A percentile compares a stretch with the other conserved stretches of the same genome.
Evolutionary conservation across 2,329 filamentous ascomycete genomes (phyloP).

Genomic region (Arthrinium phaeospermum): DNA sequence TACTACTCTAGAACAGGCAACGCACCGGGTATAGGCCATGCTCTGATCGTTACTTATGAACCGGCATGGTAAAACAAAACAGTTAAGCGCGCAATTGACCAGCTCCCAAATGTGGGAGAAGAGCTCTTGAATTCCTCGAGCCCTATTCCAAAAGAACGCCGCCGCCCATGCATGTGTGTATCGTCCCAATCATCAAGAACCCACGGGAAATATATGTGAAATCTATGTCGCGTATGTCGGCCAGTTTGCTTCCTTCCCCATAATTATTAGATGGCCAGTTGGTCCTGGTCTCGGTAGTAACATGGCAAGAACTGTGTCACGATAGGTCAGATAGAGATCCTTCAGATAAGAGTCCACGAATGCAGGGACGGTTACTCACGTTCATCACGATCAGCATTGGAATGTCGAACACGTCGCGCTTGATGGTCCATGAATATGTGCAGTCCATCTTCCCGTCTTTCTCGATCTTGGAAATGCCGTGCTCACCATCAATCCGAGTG

Average conservation of each 20-base stretch:
- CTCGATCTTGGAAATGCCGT: slow-evolving; percentile 81
- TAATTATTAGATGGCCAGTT: slow-evolving; percentile 58
- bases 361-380: slow-evolving; percentile 63
- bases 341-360: background rate
- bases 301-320: slow-evolving; percentile 60
- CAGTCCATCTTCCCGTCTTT: slow-evolving; percentile 92
- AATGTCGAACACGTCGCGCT: slow-evolving; percentile 96
- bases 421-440: slow-evolving; percentile 96
- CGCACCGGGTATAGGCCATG: slow-evolving; percentile 20
- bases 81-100: slow-evolving; percentile 31
- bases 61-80: slow-evolving; percentile 14
- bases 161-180: slow-evolving; percentile 36
- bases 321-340: background rate
- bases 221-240: slow-evolving; percentile 26
- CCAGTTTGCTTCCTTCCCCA: background rate
- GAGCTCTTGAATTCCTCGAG: slow-evolving; percentile 34
- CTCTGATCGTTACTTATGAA: slow-evolving; percentile 9
- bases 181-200: slow-evolving; percentile 2
- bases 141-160: slow-evolving; percentile 39
- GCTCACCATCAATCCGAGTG: slow-evolving; percentile 70
- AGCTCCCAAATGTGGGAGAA: slow-evolving; percentile 34
- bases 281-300: slow-evolving; percentile 64
- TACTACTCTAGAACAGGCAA: slow-evolving; percentile 15
- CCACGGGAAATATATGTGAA: slow-evolving; percentile 20
- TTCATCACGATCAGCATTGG: slow-evolving; percentile 99